phyloP scores from a whole-genome alignment of 371 early-diverging fungal species.

The Mortierella sp. region DNA sequence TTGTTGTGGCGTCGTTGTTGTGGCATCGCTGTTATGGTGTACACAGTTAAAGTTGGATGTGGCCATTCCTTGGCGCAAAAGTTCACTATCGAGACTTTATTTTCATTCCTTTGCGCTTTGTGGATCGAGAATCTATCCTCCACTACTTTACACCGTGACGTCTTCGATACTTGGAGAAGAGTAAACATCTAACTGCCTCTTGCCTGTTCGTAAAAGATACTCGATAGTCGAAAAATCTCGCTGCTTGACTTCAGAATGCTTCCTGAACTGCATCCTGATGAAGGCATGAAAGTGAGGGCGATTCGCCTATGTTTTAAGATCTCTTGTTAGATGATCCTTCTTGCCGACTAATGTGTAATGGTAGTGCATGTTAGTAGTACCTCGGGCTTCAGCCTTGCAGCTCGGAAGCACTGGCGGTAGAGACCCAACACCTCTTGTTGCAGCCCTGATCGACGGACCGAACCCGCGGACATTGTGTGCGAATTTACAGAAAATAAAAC shows the following conservation, averaged over 20 bases:
- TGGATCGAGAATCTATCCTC: too few species aligned
- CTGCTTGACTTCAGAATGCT: slow-evolving; percentile 64
- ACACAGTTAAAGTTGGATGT: too few species aligned
- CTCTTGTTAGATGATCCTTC: not conserved
- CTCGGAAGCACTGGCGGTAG: slow-evolving; percentile 71
- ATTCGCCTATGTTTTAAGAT: slow-evolving; percentile 55
- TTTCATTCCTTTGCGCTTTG: too few species aligned
- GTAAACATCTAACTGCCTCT: slow-evolving; percentile 67
- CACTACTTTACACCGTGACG: slow-evolving; percentile 58
- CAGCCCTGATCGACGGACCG: slow-evolving; percentile 69
- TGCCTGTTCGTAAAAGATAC: slow-evolving; percentile 71
- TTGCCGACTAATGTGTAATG: not conserved
- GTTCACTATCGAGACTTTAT: too few species aligned
- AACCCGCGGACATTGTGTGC: slow-evolving; percentile 27
- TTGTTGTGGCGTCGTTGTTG: too few species aligned
- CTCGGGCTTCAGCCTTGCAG: slow-evolving; percentile 67
- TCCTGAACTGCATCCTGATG: slow-evolving; percentile 70
- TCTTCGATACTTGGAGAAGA: slow-evolving; percentile 69
- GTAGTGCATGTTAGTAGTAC: slow-evolving; percentile 36
- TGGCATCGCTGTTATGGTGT: too few species aligned
- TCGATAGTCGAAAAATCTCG: slow-evolving; percentile 74
- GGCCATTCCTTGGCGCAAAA: too few species aligned
- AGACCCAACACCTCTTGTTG: slow-evolving; percentile 70
- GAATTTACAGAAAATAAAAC: not conserved
- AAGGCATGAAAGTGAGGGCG: slow-evolving; percentile 69